Base-by-base conservation (phyloP, 2,329 filamentous ascomycete species). In the Periconia digitata region DNA sequence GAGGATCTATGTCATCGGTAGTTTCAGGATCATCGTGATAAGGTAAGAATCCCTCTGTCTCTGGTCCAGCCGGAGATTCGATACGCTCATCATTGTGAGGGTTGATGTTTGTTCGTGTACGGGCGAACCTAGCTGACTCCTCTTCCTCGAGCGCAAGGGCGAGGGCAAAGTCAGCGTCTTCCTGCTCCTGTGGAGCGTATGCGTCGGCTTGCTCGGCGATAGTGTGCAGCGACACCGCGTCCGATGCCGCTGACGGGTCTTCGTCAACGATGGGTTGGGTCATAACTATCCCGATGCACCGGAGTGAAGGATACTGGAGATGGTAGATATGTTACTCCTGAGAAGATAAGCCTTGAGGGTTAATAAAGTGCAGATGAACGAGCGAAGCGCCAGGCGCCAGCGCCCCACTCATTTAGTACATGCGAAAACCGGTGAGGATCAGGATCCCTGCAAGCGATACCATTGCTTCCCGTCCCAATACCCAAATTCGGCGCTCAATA, bases 81-180 rank as follows among this genome's bases (percentile, higher is more conserved):
- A 36, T 10, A 8, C 23, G n/a, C 7, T 36, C 35, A 38, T 24
- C 44, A 16, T 24, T 48, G 13, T 27, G 38, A 10, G 37, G 32
- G 4, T 42, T 41, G 17, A 27, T 23, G 18, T 23, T 41, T 2
- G 16, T 42, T 27, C 39, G 40, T 18, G 49, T 27, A 21, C n/a
- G 44, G 13, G 43, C 39, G 16, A 43, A 40, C 15, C 34, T 35
- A 27, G 40, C 41, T 10, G 18, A 46, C 17, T 54, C 47, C 24
- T 43, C 13, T 7, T 43, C 51, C 34, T 54, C 51, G 13, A 54
- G 43, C 8, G 41, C 36, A 6, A 54, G 47, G 12, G 47, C 51
- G 24, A 50, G 42, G 16, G 51, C 51, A 43, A 51, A 51, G 32
- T 54, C 51, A 8, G 45, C 48, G 44, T 54, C 51, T 44, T 54